Base-by-base conservation (phyloP, 164 flowering plant genomes). In the Dillenia suffruticosa region DNA sequence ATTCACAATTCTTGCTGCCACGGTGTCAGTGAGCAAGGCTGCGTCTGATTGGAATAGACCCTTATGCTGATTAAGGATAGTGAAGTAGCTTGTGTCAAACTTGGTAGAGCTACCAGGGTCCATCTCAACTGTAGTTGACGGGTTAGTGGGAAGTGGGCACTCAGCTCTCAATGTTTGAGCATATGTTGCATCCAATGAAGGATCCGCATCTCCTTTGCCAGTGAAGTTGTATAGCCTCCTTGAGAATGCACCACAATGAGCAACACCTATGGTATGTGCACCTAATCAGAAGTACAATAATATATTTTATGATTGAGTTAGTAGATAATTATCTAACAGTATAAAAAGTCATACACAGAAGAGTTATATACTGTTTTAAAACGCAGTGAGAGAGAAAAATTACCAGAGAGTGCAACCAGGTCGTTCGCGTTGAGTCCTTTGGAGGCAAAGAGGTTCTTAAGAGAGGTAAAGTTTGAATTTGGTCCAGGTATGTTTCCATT, bases 1-100 rank as follows among this genome's bases (percentile, higher is more conserved):
- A 1, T 57, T 16, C 12, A 62, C 79, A 13, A 71, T 9, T 0
- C 10, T 43, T 0, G 40, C 54, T 0, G 86, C 43, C 1, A 1
- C 16, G 1, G 0, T 12, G 54, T 78, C 53, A 0, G 77, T 78
- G 43, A 78, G 62, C 1, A 82, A 79, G 0, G 82, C 77, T 0
- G 88, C 83, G 49, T 82, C 85, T 0, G 85, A 81, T 45, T 40
- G 55, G 54, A 84, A 79, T 0, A 81, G 66, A 2, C 88, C 85
- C 58, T 62, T 52, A 22, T 66, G 45, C 5, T 64, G 46, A 5
- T 44, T 52, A 2, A 84, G 59, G 9, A 11, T 53, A 1, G 6
- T 19, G 48, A 45, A 79, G 70, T 75, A 79, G 19, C 63, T 46
- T 51, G 17, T 60, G 46, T 83, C 81, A 15, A 83, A 83, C 9